Conservation (phyloP, 495 filamentous ascomycete species). For the Neurospora sp. region DNA sequence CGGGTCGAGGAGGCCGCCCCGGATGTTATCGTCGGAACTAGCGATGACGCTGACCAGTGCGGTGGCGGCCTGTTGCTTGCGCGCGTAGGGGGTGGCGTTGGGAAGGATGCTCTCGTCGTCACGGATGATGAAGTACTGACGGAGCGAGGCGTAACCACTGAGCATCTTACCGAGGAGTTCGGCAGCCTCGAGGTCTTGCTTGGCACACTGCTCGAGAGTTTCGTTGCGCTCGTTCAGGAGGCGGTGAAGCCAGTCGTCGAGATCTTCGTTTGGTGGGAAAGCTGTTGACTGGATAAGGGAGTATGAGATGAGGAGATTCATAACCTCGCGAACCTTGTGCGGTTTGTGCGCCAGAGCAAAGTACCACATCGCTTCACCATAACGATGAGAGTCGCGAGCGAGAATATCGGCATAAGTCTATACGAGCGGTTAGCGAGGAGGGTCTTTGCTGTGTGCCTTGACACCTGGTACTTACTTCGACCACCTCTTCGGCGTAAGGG, state of each 20-base stretch:
- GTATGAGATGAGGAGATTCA: constrained; percentile 77
- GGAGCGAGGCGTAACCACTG: constrained; percentile 82
- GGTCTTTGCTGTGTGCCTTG: constrained; percentile 2
- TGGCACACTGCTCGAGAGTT: constrained; percentile 53
- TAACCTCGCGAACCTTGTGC: constrained; percentile 66
- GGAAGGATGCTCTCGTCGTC: constrained; percentile 40
- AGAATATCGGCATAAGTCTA: constrained; percentile 72
- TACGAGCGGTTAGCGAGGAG: constrained; percentile 12
- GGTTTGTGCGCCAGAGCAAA: constrained; percentile 69
- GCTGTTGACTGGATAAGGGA: constrained; percentile 74
- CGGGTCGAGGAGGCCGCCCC: constrained; percentile 76
- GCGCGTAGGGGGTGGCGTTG: constrained; percentile 28
- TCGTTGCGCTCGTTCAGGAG: constrained; percentile 57
- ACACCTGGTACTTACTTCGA: constrained; percentile 52
- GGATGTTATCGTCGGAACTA: constrained; percentile 79
- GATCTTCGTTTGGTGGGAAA: constrained; percentile 54
- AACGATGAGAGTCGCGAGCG: constrained; percentile 53
- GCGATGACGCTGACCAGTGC: constrained; percentile 69
- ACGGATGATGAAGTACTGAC: constrained; percentile 77
- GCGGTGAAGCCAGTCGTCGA: constrained; percentile 56
- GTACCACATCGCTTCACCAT: constrained; percentile 75
- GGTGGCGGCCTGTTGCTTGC: constrained; percentile 56
- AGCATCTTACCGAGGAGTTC: constrained; percentile 68
- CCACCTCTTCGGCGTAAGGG: constrained; percentile 58
- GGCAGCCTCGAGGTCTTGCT: constrained; percentile 64